Evolutionary conservation across 176 grass and related monocot species (phyloP).

Genomic region (Cymbopogon citratus): DNA sequence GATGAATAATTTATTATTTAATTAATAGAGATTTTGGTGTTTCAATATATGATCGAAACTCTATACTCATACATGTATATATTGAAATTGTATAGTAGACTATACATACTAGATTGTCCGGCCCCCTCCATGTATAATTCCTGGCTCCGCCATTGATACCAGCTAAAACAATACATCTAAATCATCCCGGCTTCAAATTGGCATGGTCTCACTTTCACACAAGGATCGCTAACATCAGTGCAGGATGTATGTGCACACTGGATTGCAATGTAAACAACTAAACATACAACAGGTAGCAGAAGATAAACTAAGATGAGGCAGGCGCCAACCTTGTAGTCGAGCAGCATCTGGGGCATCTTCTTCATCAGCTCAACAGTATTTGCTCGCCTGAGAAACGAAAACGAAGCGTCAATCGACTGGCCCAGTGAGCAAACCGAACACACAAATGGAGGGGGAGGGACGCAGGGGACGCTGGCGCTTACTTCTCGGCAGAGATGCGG

Average conservation of each 20-base stretch:
- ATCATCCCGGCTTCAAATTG: neutral
- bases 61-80: too few species aligned
- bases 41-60: too few species aligned
- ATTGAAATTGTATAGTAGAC: too few species aligned
- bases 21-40: too few species aligned
- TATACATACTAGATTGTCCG: too few species aligned
- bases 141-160: too few species aligned
- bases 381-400: constrained; percentile 22
- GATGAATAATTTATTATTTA: too few species aligned
- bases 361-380: constrained; percentile 60
- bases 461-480: neutral
- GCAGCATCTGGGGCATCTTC: constrained; percentile 71
- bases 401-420: neutral
- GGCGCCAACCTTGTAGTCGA: constrained; percentile 65
- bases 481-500: constrained; percentile 54
- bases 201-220: neutral
- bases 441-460: neutral
- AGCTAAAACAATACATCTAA: neutral
- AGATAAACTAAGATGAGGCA: neutral
- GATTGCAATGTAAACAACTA: neutral
- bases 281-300: neutral
- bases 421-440: neutral
- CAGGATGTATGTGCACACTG: neutral
- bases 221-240: neutral
- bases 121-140: too few species aligned